These are phyloP conservation scores for Scutellaria baicalensis DNA, from an alignment of 257 asterid species.

Conservation along the genomic window DNA sequence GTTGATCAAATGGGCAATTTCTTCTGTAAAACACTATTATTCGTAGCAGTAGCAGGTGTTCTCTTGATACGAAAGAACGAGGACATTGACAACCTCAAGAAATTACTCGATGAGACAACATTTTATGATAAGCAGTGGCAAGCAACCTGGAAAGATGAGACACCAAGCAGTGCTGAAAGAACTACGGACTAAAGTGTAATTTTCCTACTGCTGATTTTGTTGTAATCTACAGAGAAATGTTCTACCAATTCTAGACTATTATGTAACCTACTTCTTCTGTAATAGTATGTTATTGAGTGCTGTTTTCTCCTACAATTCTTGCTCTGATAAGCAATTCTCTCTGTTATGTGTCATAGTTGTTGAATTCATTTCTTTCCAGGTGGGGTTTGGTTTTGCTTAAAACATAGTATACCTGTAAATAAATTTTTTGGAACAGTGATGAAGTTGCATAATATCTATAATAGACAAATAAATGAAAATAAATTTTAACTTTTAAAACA, in stretches of 20 bases:
- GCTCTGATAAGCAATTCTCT: not conserved
- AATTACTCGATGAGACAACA: constrained; percentile 71
- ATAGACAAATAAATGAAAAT: too few species aligned
- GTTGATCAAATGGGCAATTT: constrained; percentile 96
- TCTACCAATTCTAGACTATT: not conserved
- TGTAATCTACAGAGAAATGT: constrained; percentile 2
- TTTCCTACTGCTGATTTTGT: not conserved
- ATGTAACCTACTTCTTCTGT: not conserved
- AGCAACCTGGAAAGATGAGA: constrained; percentile 91
- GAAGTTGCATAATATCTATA: too few species aligned
- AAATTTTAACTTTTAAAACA: too few species aligned
- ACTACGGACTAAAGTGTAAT: constrained; percentile 12
- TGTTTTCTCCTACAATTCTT: not conserved
- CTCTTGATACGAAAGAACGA: constrained; percentile 84
- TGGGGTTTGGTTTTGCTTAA: not conserved
- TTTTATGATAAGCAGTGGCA: constrained; percentile 96
- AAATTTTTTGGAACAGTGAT: too few species aligned
- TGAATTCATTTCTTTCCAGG: not conserved
- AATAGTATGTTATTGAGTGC: not conserved
- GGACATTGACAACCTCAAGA: constrained; percentile 68
- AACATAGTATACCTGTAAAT: too few species aligned
- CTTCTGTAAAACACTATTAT: constrained; percentile 76
- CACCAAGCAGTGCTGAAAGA: constrained; percentile 25
- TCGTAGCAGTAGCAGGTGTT: constrained; percentile 76
- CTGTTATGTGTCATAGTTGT: not conserved